Base-by-base conservation (phyloP, 768 basidiomycete species). In the Suillus variegatus region DNA sequence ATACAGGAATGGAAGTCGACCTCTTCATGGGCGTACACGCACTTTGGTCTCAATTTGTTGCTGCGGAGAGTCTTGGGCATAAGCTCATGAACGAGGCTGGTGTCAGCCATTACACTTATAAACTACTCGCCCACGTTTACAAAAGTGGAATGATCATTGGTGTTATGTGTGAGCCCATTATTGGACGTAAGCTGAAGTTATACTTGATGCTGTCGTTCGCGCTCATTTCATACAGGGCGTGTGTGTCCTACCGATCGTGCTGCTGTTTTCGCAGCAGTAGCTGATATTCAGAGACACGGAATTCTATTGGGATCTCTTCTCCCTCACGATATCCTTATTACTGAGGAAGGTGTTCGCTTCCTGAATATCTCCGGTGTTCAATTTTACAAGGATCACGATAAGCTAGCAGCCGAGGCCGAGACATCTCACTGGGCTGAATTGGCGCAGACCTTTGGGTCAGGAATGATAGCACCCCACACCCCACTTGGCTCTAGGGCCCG, bases 261-360 rank as follows among this genome's bases (percentile, higher is more conserved):
- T 25, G 73, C 68, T 28, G 73, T 77, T 52, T 75, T 66, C 25
- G 71, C 73, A 36, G 76, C 76, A 9, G n/a, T 77, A 20, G 70
- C 73, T 4, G 73, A 77, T 28, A 71, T 77, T n/a, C 76, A 74
- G 62, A 71, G 52, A 43, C 75, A 75, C 20, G 76, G 76, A 38
- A 40, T 77, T 35, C 41, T 65, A 32, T 60, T 77, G 22, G 35
- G 56, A 51, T 18, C 6, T 8, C 66, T 76, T 28, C 22, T 65
- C 51, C 62, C 51, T 28, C n/a, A 46, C 20, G 70, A 73, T 16
- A 75, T 79, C 36, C 71, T 68, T 60, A 74, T 79, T 49, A 77
- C 76, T n/a, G 56, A 66, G 14, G 58, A 49, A 32, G 75, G 76
- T 13, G 73, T 75, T 20, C 72, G 72, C 41, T 79, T 77, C n/a